Base-by-base conservation (phyloP, 805 yeast species). In the Metschnikowia henanensis region DNA sequence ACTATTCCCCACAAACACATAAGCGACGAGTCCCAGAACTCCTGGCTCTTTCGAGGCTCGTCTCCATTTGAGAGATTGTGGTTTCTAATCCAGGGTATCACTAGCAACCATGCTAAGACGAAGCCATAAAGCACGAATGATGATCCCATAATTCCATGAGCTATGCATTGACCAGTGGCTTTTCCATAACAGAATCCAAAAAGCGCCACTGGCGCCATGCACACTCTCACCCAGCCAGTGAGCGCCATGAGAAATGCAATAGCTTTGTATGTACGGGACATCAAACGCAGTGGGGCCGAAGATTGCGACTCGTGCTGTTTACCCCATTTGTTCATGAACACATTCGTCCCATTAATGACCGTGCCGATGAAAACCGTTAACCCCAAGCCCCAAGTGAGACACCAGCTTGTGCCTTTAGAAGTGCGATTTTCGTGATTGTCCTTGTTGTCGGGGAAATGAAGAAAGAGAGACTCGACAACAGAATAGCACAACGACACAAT, bases 91-190 rank as follows among this genome's bases (percentile, higher is more conserved):
- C 94, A 81, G 4, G 94, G 92, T 4, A 88, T 66, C 7, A 81
- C 76, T 40, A 92, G 71, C 56, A 88, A 83, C 56, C 81, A 62
- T 3, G 80, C 61, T 53, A 88, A 73, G 9, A 89, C 65, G 47
- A 84, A 81, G 4, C 97, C 96, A 61, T 92, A 92, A 4, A 75
- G 65, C 9, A 92, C 76, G 55, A 92, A 92, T 0, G 95, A 84
- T 19, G 87, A 77, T 0, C 98, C 98, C 98, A 92, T 92, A 47
- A 92, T 87, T 4, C 97, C 97, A 62, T 92, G 98, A 0, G 98
- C 98, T 31, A 90, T 78, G 62, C 98, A 92, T 65, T 92, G 98
- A 19, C 98, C 98, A 0, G 95, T 82, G 56, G 87, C 94, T 28
- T 63, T 73, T 4, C 77, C 86, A 54, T 88, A 81, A 65, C 98